Evolutionary conservation across 2,329 filamentous ascomycete genomes (phyloP), one percentile per base, ranked within the genome.

Genomic region (Fusarium anguioides): DNA sequence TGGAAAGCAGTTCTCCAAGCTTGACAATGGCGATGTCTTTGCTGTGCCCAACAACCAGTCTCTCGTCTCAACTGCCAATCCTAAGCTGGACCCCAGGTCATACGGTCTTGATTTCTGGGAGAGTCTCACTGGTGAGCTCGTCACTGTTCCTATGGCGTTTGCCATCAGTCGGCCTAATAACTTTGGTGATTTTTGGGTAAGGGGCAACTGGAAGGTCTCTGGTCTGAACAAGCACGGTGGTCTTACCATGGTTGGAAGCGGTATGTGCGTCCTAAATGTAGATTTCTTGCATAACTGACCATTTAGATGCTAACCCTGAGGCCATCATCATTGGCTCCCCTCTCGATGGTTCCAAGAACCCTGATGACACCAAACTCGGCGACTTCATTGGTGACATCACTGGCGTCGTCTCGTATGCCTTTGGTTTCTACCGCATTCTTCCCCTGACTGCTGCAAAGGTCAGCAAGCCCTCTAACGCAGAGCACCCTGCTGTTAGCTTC

Each of bases 91-190:
- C 61, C 89, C 89, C 3, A 78, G 79, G 21, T 77, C 80, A 39
- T 92, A 89, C 71, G 90, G 90, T 4, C 80, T 92, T 27, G 90
- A 92, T 75, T 93, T 92, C 73, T 92, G 90, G 90, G 88, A 92
- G 82, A 89, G 85, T 64, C 77, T 92, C 58, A 82, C 81, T 52
- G 90, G 89, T 26, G 88, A 92, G 76, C 80, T 91, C 9, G 89
- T 93, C 15, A 91, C 86, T 1, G 79, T 92, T 44, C 82, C 81
- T 67, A 82, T 78, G 42, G 85, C 87, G 2, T 82, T 79, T 14
- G 87, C 86, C 40, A 76, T 91, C 42, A 81, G 83, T 48, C 86
- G 85, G 54, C 87, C 90, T 3, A 92, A 89, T 74, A 79, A 76
- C 52, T 91, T 83, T 71, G 89, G 89, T 23, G 90, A 93, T 69